Conservation (phyloP, 257 asterid genomes). For the Apocynum venetum region DNA sequence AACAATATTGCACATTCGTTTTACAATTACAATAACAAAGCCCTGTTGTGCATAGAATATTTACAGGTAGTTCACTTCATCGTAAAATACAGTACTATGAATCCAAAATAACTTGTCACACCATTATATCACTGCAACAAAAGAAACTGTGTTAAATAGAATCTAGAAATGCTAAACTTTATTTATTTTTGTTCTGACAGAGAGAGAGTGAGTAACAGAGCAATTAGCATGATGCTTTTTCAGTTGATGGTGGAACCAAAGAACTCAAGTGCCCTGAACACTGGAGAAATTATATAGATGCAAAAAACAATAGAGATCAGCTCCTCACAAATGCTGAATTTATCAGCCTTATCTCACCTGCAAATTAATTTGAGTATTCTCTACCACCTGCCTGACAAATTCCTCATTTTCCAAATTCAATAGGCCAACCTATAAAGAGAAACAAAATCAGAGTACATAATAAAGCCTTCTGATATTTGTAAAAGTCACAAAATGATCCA, state of each 20-base stretch:
- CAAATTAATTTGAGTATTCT: constrained; percentile 56
- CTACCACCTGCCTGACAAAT: constrained; percentile 63
- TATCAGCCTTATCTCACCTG: constrained; percentile 54
- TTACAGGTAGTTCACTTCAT: background rate
- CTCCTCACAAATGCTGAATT: background rate
- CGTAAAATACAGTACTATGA: background rate
- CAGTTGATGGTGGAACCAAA: background rate
- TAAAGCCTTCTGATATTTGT: no score
- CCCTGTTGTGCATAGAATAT: background rate
- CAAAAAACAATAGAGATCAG: background rate
- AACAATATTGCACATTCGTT: background rate
- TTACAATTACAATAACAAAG: background rate
- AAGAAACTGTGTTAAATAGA: background rate
- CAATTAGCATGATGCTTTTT: background rate
- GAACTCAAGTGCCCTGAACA: background rate
- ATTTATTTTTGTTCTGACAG: background rate
- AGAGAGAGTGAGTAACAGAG: background rate
- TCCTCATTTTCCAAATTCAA: constrained; percentile 94
- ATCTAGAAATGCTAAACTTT: background rate
- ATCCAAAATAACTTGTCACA: background rate
- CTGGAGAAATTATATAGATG: background rate
- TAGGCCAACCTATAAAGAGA: constrained; percentile 68
- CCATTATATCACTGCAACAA: background rate
- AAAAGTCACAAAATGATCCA: background rate
- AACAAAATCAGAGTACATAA: constrained; percentile 3